These are phyloP conservation scores for Zygosaccharomyces bailii DNA, from an alignment of 805 yeast genomes.

Conservation along the genomic window DNA sequence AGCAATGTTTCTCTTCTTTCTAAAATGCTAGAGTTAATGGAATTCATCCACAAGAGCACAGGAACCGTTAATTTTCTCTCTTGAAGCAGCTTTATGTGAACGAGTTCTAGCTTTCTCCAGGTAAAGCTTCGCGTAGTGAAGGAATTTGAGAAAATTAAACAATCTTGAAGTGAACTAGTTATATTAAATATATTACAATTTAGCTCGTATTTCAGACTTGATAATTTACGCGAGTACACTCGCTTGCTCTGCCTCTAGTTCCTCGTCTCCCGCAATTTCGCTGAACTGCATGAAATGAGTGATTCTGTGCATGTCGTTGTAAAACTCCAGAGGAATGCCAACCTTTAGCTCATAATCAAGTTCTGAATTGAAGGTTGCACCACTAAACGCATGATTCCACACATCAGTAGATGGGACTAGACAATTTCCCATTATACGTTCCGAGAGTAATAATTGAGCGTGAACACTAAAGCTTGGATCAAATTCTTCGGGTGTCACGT, in stretches of 20 bases:
- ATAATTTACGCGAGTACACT: constrained; percentile 50
- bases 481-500: constrained; percentile 64
- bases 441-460: constrained; percentile 72
- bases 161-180: neutral
- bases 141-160: neutral
- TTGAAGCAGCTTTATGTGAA: neutral
- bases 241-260: constrained; percentile 63
- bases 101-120: neutral
- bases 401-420: constrained; percentile 77
- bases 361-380: constrained; percentile 74
- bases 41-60: neutral
- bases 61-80: neutral
- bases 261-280: constrained; percentile 54
- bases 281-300: constrained; percentile 76
- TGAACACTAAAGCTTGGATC: constrained; percentile 53
- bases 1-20: neutral
- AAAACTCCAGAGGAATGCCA: constrained; percentile 78
- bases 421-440: constrained; percentile 73
- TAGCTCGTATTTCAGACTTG: neutral
- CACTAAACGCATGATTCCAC: constrained; percentile 91
- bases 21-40: neutral
- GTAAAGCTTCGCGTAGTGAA: neutral
- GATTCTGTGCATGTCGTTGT: constrained; percentile 84
- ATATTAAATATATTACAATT: neutral
- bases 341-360: constrained; percentile 59